These are phyloP conservation scores for Aspergillus bridgeri DNA, from an alignment of 495 filamentous ascomycete genomes.

Conservation along the genomic window DNA sequence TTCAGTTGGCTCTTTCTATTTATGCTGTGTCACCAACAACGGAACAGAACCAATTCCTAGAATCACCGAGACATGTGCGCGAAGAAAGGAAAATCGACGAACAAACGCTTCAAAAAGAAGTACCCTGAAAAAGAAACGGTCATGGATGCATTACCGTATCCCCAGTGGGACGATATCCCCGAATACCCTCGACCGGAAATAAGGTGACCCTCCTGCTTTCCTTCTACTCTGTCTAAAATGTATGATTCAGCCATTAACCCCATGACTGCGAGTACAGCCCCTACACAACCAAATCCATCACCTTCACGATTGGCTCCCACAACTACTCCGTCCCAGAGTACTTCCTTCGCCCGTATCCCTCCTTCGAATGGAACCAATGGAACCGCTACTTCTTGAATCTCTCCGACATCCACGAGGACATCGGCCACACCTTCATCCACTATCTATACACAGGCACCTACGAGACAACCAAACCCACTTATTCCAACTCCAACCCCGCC, in stretches of 20 bases:
- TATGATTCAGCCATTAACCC: no score
- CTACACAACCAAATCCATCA: conserved; percentile 1
- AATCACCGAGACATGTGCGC: no score
- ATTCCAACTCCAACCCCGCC: not conserved
- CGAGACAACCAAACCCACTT: conserved; percentile 4
- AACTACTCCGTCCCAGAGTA: conserved; percentile 36
- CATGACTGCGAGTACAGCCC: not conserved
- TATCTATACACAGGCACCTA: conserved; percentile 15
- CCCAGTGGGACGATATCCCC: not conserved
- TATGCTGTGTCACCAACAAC: no score
- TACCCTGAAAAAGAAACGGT: not conserved
- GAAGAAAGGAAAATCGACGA: no score
- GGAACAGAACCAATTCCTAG: no score
- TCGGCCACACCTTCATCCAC: conserved; percentile 18
- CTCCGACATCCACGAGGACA: conserved; percentile 13
- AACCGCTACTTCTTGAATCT: conserved; percentile 46
- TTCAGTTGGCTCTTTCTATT: no score
- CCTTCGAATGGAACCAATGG: conserved; percentile 60
- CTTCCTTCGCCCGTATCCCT: conserved; percentile 8
- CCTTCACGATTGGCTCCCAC: conserved; percentile 7
- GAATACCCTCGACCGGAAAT: not conserved
- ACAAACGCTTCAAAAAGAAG: not conserved
- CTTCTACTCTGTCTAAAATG: no score
- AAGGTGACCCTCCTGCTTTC: not conserved
- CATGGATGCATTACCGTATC: not conserved